Base-by-base conservation (phyloP, 1,284 basidiomycete species). In the Cutaneotrichosporon spelunceum region DNA sequence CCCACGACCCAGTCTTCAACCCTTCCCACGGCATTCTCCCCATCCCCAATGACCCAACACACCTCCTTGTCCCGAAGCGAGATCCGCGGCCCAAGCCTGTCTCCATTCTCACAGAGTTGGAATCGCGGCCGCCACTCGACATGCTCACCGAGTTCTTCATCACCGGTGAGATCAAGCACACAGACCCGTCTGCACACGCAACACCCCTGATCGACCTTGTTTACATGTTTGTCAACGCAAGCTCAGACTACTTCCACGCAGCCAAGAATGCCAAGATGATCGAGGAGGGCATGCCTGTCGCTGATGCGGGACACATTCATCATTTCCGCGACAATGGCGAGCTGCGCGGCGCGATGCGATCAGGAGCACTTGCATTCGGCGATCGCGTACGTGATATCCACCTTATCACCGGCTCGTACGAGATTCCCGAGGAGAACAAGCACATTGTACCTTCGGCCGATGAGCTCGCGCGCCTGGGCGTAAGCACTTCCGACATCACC, bases 281-380 rank as follows among this genome's bases (percentile, higher is more conserved):
- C 14, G 44, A 56, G 23, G 73, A 76, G 56, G 68, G 67, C 1
- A 19, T 69, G 27, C 23, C 45, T 19, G 13, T 19, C 21, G 23
- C 53, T 13, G 48, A 55, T n/a, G 56, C 56, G 26, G 70, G 68
- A 4, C 63, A 61, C 24, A 62, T 53, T 23, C 60, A 66, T 26
- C 71, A 72, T 52, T 77, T 68, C 69, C 57, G 75, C 21, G 75
- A 77, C 59, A 77, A 77, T 55, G 74, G 74, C 39, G 75, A 77
- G 64, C 62, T 77, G 26, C 57, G 73, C 36, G 74, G 73, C 11
- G 68, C 73, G 1, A 57, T 77, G 10, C 65, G 75, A 16, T 73
- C 71, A 0, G 70, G 66, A 19, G 67, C 69, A 3, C 44, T 68
- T 21, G 56, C 63, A 7, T 59, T 75, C 2, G 62, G 59, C 7